Base-by-base conservation (phyloP, 1,139 yeast genomes). In the Magnusiomyces sp. region DNA sequence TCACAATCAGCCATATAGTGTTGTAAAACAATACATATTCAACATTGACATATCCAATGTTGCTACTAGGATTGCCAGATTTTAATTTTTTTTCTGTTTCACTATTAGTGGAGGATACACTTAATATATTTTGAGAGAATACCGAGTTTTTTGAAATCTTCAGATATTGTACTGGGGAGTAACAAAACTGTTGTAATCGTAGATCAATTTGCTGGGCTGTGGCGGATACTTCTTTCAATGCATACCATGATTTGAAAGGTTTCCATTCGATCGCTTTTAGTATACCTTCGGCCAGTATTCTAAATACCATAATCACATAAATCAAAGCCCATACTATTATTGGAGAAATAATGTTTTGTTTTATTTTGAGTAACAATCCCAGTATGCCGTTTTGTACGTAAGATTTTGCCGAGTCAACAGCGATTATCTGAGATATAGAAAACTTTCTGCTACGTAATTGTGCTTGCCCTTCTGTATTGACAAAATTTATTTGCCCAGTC, bases 11-110 rank as follows among this genome's bases (percentile, higher is more conserved):
- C 97, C 98, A 94, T 2, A 89, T 59, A 0, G 92, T 83, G 61
- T 94, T 94, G 69, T 88, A 88, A 56, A 92, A 77, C 53, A 89
- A 77, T 59, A 92, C 90, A 62, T 92, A 94, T 64, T 90, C 95
- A 33, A 68, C 64, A 46, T 71, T 68, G 31, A 69, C 69, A 13
- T 62, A 64, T 2, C 69, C 63, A 19, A 33, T 33, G 43, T 63
- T 63, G 43, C 65, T 59, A 14, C 63, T 63, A 65, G 69, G 65
- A 61, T 55, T 70, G 55, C 52, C 43, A 19, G 32, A 17, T 40
- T 47, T 47, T 7, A 23, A 23, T 5, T 7, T 7, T 5, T 5
- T 4, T 23, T 23, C 29, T 23, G 29, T 23, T 23, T 23, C 29
- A 23, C 29, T 23, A 7, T 23, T 23, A 5, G 29, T 7, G 6